Conservation (phyloP, 768 basidiomycete species). For the Tephrocybe sp. region DNA sequence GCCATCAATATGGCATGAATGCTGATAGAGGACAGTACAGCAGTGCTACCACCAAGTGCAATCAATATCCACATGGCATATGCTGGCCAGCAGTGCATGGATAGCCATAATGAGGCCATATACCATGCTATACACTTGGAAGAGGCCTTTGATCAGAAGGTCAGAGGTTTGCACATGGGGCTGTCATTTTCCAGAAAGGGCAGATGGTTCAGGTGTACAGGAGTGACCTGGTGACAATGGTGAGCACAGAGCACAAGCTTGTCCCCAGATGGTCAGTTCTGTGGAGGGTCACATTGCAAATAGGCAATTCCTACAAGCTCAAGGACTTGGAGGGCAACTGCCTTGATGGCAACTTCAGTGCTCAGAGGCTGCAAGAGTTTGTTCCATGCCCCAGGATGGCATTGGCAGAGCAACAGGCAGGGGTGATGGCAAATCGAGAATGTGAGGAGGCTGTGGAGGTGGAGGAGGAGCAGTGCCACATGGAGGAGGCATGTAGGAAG, state of each 20-base stretch:
- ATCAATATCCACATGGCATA: slow-evolving; percentile 23
- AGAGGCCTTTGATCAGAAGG: slow-evolving; percentile 25
- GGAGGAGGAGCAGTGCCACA: too few relatives aligned
- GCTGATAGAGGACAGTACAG: not conserved
- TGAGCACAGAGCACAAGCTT: slow-evolving; percentile 27
- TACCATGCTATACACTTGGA: slow-evolving; percentile 24
- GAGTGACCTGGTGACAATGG: slow-evolving; percentile 22
- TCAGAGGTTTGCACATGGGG: slow-evolving; percentile 15
- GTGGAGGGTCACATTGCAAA: too few relatives aligned
- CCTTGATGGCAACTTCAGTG: too few relatives aligned
- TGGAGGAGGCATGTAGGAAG: too few relatives aligned
- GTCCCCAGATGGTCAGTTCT: slow-evolving; percentile 31
- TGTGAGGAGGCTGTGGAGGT: too few relatives aligned
- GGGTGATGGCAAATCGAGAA: too few relatives aligned
- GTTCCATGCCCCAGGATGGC: too few relatives aligned
- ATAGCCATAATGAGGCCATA: slow-evolving; percentile 25
- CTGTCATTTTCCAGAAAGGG: slow-evolving; percentile 22
- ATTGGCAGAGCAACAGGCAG: too few relatives aligned
- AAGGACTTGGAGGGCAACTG: too few relatives aligned
- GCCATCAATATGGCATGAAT: slow-evolving; percentile 27
- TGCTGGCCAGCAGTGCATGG: slow-evolving; percentile 26
- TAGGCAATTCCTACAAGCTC: too few relatives aligned
- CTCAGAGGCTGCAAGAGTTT: too few relatives aligned
- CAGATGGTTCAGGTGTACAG: slow-evolving; percentile 28
- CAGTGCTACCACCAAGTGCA: not conserved